Evolutionary conservation across 805 yeast genomes (phyloP), one percentile per base, ranked within the genome.

Genomic region (Starmera dryadoides): DNA sequence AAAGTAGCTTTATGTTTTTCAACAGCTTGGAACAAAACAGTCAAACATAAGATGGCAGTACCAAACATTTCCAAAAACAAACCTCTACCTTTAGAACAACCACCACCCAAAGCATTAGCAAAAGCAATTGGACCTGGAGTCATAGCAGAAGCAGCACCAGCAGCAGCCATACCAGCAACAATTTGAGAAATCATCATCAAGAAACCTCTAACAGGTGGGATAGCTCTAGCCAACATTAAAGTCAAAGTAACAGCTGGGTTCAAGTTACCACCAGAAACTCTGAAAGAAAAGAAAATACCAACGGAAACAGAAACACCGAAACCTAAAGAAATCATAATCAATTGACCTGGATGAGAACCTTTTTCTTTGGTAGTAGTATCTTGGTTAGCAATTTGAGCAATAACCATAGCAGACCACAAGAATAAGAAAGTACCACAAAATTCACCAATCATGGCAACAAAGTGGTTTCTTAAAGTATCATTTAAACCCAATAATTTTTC

Each of bases 101-200:
- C 93, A 42, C 79, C 79, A 41, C 91, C 88, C 43, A 85, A 65
- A 35, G 73, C 68, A 55, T 86, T 86, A 44, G 86, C 75, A 52
- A 84, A 86, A 6, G 76, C 68, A 50, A 86, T 69, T 36, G 69
- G 68, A 45, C 95, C 95, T 32, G 95, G 95, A 19, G 91, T 82
- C 80, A 86, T 75, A 33, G 86, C 93, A 46, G 75, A 65, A 36
- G 87, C 94, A 34, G 87, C 91, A 60, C 86, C 95, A 41, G 91
- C 95, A 41, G 95, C 95, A 53, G 87, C 87, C 80, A 86, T 81
- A 62, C 95, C 95, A 38, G 84, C 95, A 58, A 85, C 62, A 55
- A 86, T 58, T 66, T 86, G 95, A 31, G 89, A 49, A 39, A 80
- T 34, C 62, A 75, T 63, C 79, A 81, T 77, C 41, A 82, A 58